Conservation (phyloP, 108 stramenopile species). For the Skeletonema costatum region DNA sequence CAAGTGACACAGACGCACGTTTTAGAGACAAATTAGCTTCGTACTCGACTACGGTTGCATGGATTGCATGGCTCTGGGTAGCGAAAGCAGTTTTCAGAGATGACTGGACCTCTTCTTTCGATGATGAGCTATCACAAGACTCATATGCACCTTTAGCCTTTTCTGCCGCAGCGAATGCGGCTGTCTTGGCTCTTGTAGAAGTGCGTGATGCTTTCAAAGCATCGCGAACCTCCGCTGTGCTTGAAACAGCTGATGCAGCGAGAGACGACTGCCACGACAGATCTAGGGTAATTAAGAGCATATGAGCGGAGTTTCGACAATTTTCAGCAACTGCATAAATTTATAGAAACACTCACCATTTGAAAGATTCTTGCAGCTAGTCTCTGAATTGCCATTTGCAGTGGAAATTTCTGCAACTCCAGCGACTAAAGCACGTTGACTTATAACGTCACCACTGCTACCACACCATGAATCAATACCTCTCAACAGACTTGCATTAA, state of each 20-base stretch:
- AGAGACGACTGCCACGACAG: slow-evolving; percentile 85
- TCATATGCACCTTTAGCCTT: slow-evolving; percentile 59
- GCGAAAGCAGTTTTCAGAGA: slow-evolving; percentile 72
- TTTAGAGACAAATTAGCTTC: slow-evolving; percentile 81
- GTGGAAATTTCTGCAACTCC: slow-evolving; percentile 68
- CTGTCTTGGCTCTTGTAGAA: slow-evolving; percentile 50
- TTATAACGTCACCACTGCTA: slow-evolving; percentile 70
- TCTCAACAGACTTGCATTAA: slow-evolving; percentile 65
- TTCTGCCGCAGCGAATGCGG: slow-evolving; percentile 57
- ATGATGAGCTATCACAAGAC: slow-evolving; percentile 37
- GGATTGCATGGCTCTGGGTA: slow-evolving; percentile 83
- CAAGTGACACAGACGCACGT: slow-evolving; percentile 73
- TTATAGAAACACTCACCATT: slow-evolving; percentile 61
- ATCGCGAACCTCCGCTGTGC: slow-evolving; percentile 76
- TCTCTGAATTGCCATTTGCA: slow-evolving; percentile 52
- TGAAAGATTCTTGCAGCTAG: slow-evolving; percentile 57
- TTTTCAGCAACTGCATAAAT: not conserved
- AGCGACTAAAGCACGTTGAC: slow-evolving; percentile 71
- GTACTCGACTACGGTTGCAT: slow-evolving; percentile 86
- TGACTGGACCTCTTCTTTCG: slow-evolving; percentile 65
- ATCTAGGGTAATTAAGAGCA: slow-evolving; percentile 41
- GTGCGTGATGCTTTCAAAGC: slow-evolving; percentile 74
- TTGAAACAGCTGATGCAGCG: slow-evolving; percentile 73
- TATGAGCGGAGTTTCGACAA: not conserved
- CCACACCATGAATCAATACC: slow-evolving; percentile 86